Evolutionary conservation across 1,139 yeast genomes (phyloP).

Genomic region (Suhomyces taliae): DNA sequence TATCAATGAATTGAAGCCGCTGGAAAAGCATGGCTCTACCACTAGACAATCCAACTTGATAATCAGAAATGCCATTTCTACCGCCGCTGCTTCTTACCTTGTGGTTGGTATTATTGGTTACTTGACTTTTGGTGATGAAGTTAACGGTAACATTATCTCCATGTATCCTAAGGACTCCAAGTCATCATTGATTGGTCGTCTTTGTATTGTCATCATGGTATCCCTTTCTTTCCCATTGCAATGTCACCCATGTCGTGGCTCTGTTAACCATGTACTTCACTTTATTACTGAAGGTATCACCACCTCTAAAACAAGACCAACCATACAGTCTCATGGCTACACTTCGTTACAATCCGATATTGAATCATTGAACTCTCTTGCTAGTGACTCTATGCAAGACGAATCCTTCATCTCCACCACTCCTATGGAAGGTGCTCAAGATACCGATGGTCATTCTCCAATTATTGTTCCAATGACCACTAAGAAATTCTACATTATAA

Average conservation of each 20-base stretch:
- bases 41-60: constrained; percentile 54
- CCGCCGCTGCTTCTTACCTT: constrained; percentile 60
- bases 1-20: constrained; percentile 62
- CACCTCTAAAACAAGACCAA: constrained; percentile 11
- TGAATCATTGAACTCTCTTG: constrained; percentile 17
- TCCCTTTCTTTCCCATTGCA: constrained; percentile 71
- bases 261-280: constrained; percentile 66
- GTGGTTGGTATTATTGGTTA: constrained; percentile 83
- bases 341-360: constrained; percentile 17
- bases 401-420: constrained; percentile 47
- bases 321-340: constrained; percentile 14
- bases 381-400: constrained; percentile 23
- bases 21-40: constrained; percentile 42
- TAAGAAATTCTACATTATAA: constrained; percentile 59
- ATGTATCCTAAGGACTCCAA: constrained; percentile 62
- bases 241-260: constrained; percentile 77
- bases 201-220: constrained; percentile 69
- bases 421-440: constrained; percentile 52
- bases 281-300: constrained; percentile 40
- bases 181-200: constrained; percentile 65
- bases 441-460: constrained; percentile 51
- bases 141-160: constrained; percentile 67
- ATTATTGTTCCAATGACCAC: constrained; percentile 55
- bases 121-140: constrained; percentile 76
- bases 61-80: constrained; percentile 57